Evolutionary conservation across 345 rosid genomes (phyloP), one percentile per base, ranked within the genome.

Genomic region (Lepidium didymum): DNA sequence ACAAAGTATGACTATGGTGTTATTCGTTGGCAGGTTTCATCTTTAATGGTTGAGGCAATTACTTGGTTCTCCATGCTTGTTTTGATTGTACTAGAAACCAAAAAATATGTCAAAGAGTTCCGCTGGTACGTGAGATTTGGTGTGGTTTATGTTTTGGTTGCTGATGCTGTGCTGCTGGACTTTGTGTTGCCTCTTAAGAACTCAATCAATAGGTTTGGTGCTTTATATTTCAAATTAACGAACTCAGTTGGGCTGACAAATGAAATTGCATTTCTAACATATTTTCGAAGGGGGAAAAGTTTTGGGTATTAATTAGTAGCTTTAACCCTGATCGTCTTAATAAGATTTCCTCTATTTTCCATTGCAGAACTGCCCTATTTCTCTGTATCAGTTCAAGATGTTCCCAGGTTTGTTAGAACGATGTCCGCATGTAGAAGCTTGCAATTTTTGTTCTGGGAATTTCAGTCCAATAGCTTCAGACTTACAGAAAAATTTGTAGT

Each of bases 81-180:
- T 59, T 74, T 89, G 92, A 76, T 85, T 47, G 82, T 69, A 14
- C 31, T 94, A 3, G 99, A 94, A 79, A 85, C 84, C 62, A 85
- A 75, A 54, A 45, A 78, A 63, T 94, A 94, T 66, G 73, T 88
- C 61, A 74, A 76, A 13, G 90, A 91, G 72, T 81, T 91, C 58
- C 84, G 95, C 23, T 89, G 96, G 97, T 87, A 83, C 75, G 90
- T 94, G 33, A 81, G 95, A 50, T 94, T 94, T 55, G 97, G 88
- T 16, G 79, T 91, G 31, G 51, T 89, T 49, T 94, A 91, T 78
- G 89, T 86, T 75, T 79, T 94, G 81, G 91, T 89, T 16, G 96
- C 89, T 41, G 86, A 91, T 78, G 88, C 85, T 69, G 99, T 87
- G 65, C 79, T 91, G 71, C 85, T 94, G 68, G 90, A 87, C 73